These are phyloP conservation scores for Phytopythium ostracodes DNA, from an alignment of 352 stramenopile species.

Conservation along the genomic window DNA sequence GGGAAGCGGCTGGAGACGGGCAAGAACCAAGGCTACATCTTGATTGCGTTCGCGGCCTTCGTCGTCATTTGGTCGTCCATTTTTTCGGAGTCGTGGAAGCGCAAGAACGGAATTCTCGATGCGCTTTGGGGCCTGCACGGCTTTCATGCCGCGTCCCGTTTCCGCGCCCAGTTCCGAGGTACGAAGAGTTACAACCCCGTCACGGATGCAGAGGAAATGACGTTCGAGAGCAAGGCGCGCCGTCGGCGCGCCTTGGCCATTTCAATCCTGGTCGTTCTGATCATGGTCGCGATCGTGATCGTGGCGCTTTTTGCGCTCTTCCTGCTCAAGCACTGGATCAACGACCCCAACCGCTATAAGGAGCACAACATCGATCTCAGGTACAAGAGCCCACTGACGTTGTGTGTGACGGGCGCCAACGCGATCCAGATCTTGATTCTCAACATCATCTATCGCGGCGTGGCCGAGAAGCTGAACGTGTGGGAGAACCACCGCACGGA, in stretches of 20 bases:
- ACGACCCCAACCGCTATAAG: conserved; percentile 22
- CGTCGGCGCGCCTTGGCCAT: conserved; percentile 50
- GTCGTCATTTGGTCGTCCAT: conserved; percentile 87
- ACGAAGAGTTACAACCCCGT: conserved; percentile 68
- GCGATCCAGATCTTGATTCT: conserved; percentile 92
- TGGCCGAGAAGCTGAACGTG: conserved; percentile 93
- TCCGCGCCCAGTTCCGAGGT: conserved; percentile 84
- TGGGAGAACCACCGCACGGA: conserved; percentile 92
- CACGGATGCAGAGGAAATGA: conserved; percentile 62
- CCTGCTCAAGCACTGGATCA: conserved; percentile 67
- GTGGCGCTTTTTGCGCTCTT: conserved; percentile 71
- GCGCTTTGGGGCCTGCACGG: conserved; percentile 81
- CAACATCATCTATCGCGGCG: conserved; percentile 88
- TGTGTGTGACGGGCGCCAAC: conserved; percentile 57
- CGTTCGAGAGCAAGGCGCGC: conserved; percentile 54
- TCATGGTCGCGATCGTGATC: conserved; percentile 74
- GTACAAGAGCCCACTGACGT: conserved; percentile 40
- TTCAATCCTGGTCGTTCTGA: conserved; percentile 57
- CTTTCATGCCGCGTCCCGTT: conserved; percentile 64
- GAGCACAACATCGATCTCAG: conserved; percentile 27
- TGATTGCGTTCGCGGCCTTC: conserved; percentile 77
- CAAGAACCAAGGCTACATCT: conserved; percentile 56
- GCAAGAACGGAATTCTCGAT: conserved; percentile 81
- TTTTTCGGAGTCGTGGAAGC: conserved; percentile 88
- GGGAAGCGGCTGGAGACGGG: conserved; percentile 29